These are phyloP conservation scores for Fraxinus platypoda DNA, from an alignment of 305 asterid species.

Conservation along the genomic window DNA sequence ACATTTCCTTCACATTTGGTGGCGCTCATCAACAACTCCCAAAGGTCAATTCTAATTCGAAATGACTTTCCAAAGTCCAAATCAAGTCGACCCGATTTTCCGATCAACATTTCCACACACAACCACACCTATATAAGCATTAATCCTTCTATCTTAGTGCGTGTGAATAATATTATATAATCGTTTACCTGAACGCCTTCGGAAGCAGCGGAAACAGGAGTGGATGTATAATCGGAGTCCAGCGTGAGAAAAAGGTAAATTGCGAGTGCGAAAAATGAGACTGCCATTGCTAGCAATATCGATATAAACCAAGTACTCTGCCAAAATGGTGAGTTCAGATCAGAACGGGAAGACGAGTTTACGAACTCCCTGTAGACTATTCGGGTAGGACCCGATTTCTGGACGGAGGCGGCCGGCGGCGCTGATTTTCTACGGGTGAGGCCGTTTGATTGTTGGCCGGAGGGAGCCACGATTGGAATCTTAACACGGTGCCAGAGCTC, in stretches of 20 bases:
- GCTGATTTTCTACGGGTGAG: slow-evolving; percentile 65
- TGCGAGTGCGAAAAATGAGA: slow-evolving; percentile 65
- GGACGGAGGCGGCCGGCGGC: slow-evolving; percentile 43
- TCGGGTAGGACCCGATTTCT: slow-evolving; percentile 52
- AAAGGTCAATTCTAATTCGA: neutral
- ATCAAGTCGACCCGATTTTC: neutral
- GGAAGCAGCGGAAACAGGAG: slow-evolving; percentile 81
- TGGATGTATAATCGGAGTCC: slow-evolving; percentile 50
- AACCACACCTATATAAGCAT: no score
- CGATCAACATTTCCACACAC: neutral
- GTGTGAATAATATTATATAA: neutral
- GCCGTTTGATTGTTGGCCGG: slow-evolving; percentile 52
- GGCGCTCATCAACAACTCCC: neutral
- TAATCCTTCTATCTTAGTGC: no score
- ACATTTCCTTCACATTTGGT: neutral
- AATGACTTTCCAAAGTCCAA: neutral
- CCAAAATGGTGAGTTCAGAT: slow-evolving; percentile 60
- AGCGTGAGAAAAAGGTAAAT: slow-evolving; percentile 53
- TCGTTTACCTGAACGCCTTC: slow-evolving; percentile 87
- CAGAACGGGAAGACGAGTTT: slow-evolving; percentile 39
- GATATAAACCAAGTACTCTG: slow-evolving; percentile 60
- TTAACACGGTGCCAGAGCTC: slow-evolving; percentile 56
- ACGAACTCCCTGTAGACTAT: slow-evolving; percentile 48
- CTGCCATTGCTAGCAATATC: slow-evolving; percentile 57
- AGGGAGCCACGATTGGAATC: slow-evolving; percentile 79